Base-by-base conservation (phyloP, 1,139 yeast genomes). In the Pichia sp. region DNA sequence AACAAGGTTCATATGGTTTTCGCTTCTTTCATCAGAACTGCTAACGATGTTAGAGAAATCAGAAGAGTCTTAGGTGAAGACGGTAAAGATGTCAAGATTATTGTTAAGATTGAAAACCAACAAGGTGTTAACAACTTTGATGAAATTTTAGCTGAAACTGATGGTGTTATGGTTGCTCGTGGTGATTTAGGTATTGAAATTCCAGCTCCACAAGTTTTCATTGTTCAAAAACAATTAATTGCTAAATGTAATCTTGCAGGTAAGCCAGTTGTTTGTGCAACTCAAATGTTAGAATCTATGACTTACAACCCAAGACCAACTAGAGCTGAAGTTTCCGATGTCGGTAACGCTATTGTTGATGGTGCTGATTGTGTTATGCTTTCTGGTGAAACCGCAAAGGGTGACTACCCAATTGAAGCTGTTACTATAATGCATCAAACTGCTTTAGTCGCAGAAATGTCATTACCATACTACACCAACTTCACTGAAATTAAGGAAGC, bases 341-440 rank as follows among this genome's bases (percentile, higher is more conserved):
- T 94, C 57, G 98, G 98, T 75, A 92, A 92, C 72, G 98, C 98
- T 62, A 85, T 94, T 62, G 81, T 92, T 69, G 99, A 92, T 68
- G 99, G 99, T 74, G 97, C 97, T 65, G 99, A 92, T 77, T 92
- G 97, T 85, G 96, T 90, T 68, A 92, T 92, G 98, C 81, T 92
- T 71, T 86, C 96, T 49, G 98, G 98, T 69, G 99, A 92, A 77
- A 92, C 99, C 62, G 98, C 99, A 66, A 92, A 94, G 82, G 99
- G 99, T 77, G 79, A 82, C 77, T 92, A 92, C 77, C 98, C 99
- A 68, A 71, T 82, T 57, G 95, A 92, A 77, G 96, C 98, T 54
- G 99, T 92, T 57, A 78, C 89, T 60, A 90, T 94, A 90, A 92
- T 92, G 99, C 97, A 90, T 75, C 92, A 90, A 76, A 92, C 97